A percentile compares a stretch with the other conserved stretches of the same genome.
These are phyloP conservation scores for Talaromyces sp. DNA, from an alignment of 2,329 filamentous ascomycete genomes.

Conservation along the genomic window DNA sequence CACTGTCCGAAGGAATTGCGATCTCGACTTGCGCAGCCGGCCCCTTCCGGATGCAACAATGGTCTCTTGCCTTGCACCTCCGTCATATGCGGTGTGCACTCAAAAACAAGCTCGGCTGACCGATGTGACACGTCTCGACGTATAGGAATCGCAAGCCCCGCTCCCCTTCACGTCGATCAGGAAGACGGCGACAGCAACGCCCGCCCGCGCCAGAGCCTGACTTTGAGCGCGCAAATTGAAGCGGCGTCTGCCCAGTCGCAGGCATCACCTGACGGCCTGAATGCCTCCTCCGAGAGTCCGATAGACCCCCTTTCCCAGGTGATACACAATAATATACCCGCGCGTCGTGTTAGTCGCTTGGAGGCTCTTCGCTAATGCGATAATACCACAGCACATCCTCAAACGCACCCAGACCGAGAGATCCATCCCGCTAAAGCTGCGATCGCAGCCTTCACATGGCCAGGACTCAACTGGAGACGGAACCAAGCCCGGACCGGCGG, in stretches of 20 bases:
- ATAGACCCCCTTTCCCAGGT: conserved; percentile 67
- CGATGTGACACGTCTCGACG: not conserved
- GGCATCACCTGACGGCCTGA: conserved; percentile 17
- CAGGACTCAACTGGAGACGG: conserved; percentile 30
- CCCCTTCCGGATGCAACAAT: conserved; percentile 1
- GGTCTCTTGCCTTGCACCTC: too few species aligned
- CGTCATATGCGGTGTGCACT: not conserved
- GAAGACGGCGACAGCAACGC: not conserved
- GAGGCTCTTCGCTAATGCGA: conserved; percentile 1
- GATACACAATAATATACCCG: conserved; percentile 16
- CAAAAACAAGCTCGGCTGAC: not conserved
- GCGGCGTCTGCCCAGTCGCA: conserved; percentile 18
- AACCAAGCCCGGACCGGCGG: conserved; percentile 20
- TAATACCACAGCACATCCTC: conserved; percentile 51
- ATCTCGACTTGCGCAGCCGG: not conserved
- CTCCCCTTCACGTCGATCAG: not conserved
- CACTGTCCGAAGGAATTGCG: conserved; percentile 8
- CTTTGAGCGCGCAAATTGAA: conserved; percentile 18
- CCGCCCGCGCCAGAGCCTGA: conserved; percentile 13
- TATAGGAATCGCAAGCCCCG: not conserved
- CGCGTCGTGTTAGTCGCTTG: not conserved
- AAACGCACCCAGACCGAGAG: conserved; percentile 62
- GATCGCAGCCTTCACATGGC: conserved; percentile 37
- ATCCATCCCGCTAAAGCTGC: conserved; percentile 45
- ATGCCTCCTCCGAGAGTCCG: conserved; percentile 35